phyloP scores from a whole-genome alignment of 805 yeast genomes.

The Candida khao-thaluensis region DNA sequence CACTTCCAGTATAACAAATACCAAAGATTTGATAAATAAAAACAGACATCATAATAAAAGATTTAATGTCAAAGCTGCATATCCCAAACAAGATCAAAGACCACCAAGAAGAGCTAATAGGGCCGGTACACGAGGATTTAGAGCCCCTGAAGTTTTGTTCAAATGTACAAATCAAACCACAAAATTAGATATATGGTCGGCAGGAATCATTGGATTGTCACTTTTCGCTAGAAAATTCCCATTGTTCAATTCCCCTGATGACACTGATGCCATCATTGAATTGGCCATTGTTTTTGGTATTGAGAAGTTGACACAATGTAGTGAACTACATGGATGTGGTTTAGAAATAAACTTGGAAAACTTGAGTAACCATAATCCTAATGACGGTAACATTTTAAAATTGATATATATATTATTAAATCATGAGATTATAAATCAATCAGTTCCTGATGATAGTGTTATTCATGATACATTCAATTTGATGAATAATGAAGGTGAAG shows the following conservation, averaged over 20 bases:
- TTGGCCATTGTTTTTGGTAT: constrained; percentile 78
- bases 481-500: constrained; percentile 42
- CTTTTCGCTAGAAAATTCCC: constrained; percentile 81
- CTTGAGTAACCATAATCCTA: constrained; percentile 14
- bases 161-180: constrained; percentile 82
- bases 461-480: constrained; percentile 60
- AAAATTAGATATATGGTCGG: constrained; percentile 89
- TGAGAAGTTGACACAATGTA: constrained; percentile 68
- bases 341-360: constrained; percentile 51
- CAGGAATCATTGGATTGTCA: constrained; percentile 83
- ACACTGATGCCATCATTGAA: constrained; percentile 86
- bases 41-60: constrained; percentile 21
- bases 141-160: constrained; percentile 90
- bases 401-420: constrained; percentile 27
- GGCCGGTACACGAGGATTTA: constrained; percentile 93
- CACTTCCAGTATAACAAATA: constrained; percentile 7
- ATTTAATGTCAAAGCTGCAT: constrained; percentile 48
- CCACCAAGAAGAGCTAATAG: constrained; percentile 92
- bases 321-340: constrained; percentile 84
- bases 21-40: constrained; percentile 12
- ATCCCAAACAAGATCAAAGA: constrained; percentile 82
- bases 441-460: constrained; percentile 71
- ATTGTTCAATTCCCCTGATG: constrained; percentile 91
- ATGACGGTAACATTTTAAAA: constrained; percentile 33
- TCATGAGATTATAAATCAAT: constrained; percentile 52